These are phyloP conservation scores for Syzygium aromaticum DNA, from an alignment of 345 rosid species.

Conservation along the genomic window DNA sequence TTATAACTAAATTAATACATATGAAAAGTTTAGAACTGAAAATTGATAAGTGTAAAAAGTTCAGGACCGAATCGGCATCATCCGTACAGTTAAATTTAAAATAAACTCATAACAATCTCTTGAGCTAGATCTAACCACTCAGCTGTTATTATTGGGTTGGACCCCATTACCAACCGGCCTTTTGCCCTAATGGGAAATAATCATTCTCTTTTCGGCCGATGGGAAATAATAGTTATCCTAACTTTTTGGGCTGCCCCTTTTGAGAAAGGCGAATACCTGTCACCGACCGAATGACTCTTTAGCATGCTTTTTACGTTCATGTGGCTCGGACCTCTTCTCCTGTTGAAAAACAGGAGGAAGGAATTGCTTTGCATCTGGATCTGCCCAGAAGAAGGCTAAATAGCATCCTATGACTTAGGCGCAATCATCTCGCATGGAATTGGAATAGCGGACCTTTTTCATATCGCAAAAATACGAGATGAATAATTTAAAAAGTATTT, in stretches of 20 bases:
- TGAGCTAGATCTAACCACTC: neutral
- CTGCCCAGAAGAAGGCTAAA: neutral
- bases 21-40: no score
- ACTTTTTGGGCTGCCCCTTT: neutral
- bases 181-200: neutral
- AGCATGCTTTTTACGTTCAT: neutral
- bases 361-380: neutral
- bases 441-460: neutral
- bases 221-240: neutral
- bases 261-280: neutral
- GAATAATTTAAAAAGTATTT: no score
- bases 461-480: no score
- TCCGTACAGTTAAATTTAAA: fast-evolving
- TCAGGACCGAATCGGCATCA: fast-evolving
- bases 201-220: neutral
- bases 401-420: neutral
- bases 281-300: neutral
- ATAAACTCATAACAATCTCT: neutral
- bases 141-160: neutral
- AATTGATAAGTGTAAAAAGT: fast-evolving
- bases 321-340: neutral
- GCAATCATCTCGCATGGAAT: neutral
- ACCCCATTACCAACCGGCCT: neutral
- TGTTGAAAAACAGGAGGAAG: neutral
- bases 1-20: neutral